Conservation (phyloP, 306 rosid genomes). For the Acacia crassicarpa region DNA sequence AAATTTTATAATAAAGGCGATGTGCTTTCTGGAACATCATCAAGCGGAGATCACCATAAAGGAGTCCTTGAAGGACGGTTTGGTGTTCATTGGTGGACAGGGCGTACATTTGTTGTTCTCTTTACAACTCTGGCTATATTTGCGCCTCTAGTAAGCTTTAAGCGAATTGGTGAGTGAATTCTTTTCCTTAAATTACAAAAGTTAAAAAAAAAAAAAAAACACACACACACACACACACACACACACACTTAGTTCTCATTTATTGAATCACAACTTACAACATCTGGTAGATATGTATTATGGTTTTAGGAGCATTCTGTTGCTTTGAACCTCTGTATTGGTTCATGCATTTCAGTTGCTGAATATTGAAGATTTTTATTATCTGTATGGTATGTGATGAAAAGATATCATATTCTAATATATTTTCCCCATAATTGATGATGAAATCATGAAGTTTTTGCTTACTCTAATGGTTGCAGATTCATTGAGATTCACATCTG, state of each 20-base stretch:
- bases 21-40: conserved; percentile 88
- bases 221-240: too few relatives aligned
- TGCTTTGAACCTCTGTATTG: not conserved
- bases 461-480: conserved; percentile 57
- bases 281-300: not conserved
- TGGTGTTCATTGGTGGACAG: conserved; percentile 87
- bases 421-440: not conserved
- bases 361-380: not conserved
- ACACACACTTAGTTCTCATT: not conserved
- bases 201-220: too few relatives aligned
- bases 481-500: conserved; percentile 86
- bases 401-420: not conserved
- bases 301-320: not conserved
- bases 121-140: conserved; percentile 60
- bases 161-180: conserved; percentile 73
- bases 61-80: conserved; percentile 94
- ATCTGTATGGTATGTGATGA: conserved; percentile 13
- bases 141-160: conserved; percentile 73
- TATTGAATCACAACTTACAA: not conserved
- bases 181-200: not conserved
- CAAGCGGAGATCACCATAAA: conserved; percentile 67
- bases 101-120: conserved; percentile 56
- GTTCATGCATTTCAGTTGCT: not conserved
- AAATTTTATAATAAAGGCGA: conserved; percentile 66
- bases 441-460: not conserved